Base-by-base conservation (phyloP, 345 rosid genomes). In the Rhizophora apiculata region DNA sequence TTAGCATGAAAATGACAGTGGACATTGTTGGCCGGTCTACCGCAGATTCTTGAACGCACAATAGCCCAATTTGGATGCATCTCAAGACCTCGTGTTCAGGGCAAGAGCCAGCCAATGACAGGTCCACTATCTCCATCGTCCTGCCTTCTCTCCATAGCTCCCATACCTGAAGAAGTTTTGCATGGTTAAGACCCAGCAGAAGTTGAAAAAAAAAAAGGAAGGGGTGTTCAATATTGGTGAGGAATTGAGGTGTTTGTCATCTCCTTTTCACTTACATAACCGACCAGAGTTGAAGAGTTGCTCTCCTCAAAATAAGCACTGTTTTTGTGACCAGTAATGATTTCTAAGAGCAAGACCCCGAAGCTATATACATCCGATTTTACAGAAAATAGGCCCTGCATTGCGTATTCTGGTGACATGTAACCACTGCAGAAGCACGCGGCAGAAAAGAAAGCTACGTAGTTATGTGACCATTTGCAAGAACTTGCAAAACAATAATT, bases 31-130 rank as follows among this genome's bases (percentile, higher is more conserved):
- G 86, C 22, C 86, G 49, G 5, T 92, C 94, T 5, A 32, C 27
- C 4, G 87, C 81, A 0, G 52, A 66, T 74, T 88, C 94, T 80
- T 88, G 94, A 31, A 84, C 87, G n/a, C 92, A 86, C 67, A 86
- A 68, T 6, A 92, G 73, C 62, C 89, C 90, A 2, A 88, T 82
- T 15, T 85, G 85, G 39, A 85, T 76, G 78, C 90, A 84, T 58
- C 77, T 88, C 65, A 58, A 26, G 1, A 81, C 77, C 72, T 87
- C 84, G 3, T 75, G 53, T 5, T 20, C 65, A 4, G 68, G 56
- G 55, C 76, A 81, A 1, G 81, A 68, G 1, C 64, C 78, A 7
- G 79, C 67, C 11, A 86, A 43, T 18, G 66, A 46, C 2, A 70
- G n/a, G 31, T 87, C 93, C 11, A 83, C 75, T 5, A 80, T 20